Evolutionary conservation across 129 eudicot genomes (phyloP), one percentile per base, ranked within the genome.

Genomic region (Artemisia argyi): DNA sequence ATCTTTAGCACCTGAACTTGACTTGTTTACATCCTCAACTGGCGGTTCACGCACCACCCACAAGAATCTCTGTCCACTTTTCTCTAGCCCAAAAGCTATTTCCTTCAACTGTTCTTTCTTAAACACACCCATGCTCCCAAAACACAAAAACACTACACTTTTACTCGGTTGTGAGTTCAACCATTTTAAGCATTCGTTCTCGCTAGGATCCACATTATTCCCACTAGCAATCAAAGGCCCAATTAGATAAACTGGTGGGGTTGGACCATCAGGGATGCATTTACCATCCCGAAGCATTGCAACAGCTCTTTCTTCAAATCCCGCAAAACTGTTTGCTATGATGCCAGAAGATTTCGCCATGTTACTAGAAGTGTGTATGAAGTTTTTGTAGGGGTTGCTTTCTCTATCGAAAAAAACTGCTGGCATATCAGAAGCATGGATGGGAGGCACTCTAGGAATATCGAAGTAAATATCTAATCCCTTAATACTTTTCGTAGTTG

Each of bases 51-150:
- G 73, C 47, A 88, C 87, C 44, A 80, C 86, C 94, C 90, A 88
- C 58, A 88, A 74, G 35, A 85, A 88, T 63, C 83, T 78, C 1
- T 71, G 79, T 1, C 72, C 84, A 18, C 90, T 72, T 30, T 42
- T 80, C 67, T 88, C 90, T 68, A 88, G 68, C 50, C 88, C 90
- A 8, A 26, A 54, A 1, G 90, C 92, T 28, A 83, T 82, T 46
- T 89, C 96, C 53, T 54, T 72, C 48, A 84, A 46, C 51, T 86
- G 92, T 14, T 78, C 76, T 3, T 30, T 68, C 10, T 74, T 47
- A 44, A 86, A 80, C 68, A 76, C 13, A 2, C 96, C 92, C 79
- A 65, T 22, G 22, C 96, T 82, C 35, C 90, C 96, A 46, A 86
- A 86, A 35, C 92, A 80, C 11, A 89, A 69, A 71, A 81, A 89